Conservation (phyloP, 2,329 filamentous ascomycete genomes). For the Trichoderma pleuroti region DNA sequence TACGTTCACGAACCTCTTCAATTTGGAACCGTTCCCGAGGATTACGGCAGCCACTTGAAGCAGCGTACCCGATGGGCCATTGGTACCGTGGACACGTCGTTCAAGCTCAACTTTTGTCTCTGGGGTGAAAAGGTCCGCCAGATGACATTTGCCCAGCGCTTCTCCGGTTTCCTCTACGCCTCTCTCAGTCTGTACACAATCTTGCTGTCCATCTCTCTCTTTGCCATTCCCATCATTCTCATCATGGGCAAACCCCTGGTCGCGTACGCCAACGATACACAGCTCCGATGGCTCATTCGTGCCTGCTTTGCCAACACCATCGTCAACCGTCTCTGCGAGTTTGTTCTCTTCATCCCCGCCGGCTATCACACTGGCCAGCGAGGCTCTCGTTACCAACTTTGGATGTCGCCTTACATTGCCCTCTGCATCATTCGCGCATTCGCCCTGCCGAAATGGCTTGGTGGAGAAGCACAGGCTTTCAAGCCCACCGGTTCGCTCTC, state of each 20-base stretch:
- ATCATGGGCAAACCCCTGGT: slow-evolving; percentile 55
- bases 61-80: slow-evolving; percentile 56
- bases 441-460: slow-evolving; percentile 56
- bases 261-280: slow-evolving; percentile 48
- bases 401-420: slow-evolving; percentile 62
- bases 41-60: slow-evolving; percentile 53
- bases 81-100: slow-evolving; percentile 55
- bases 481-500: slow-evolving; percentile 57
- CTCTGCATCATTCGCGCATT: slow-evolving; percentile 57
- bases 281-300: slow-evolving; percentile 58
- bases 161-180: slow-evolving; percentile 57
- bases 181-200: slow-evolving; percentile 55
- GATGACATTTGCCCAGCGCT: slow-evolving; percentile 56
- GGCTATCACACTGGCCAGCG: slow-evolving; percentile 59
- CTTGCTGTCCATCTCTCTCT: slow-evolving; percentile 51
- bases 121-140: slow-evolving; percentile 50
- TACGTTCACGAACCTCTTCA: slow-evolving; percentile 59
- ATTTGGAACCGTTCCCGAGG: slow-evolving; percentile 57
- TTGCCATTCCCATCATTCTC: slow-evolving; percentile 58
- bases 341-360: slow-evolving; percentile 55
- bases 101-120: slow-evolving; percentile 59
- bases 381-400: slow-evolving; percentile 54
- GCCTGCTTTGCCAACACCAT: slow-evolving; percentile 51
- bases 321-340: slow-evolving; percentile 53
- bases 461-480: slow-evolving; percentile 56